Evolutionary conservation across 2,329 filamentous ascomycete species (phyloP), one percentile per base, ranked within the genome.

Genomic region (Incumbomyces delicatus): DNA sequence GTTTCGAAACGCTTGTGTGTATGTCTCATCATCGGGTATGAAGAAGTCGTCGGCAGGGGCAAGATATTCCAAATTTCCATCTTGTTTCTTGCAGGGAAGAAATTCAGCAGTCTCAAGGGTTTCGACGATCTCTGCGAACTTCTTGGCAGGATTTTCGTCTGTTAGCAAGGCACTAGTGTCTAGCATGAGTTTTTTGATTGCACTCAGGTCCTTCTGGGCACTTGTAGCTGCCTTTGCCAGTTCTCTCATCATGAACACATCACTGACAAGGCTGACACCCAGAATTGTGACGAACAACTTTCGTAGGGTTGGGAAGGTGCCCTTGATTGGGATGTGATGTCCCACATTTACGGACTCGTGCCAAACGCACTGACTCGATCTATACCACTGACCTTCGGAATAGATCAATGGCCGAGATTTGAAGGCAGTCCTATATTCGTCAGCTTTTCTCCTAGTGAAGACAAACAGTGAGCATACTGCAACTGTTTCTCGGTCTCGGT

Each of bases 161-260:
- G 42, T 44, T n/a, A 51, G 35, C 14, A 51, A n/a, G 42, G 39
- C 14, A 20, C 47, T 44, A 27, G 49, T 44, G n/a, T 33, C 30
- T 13, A 51, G 22, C 49, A 51, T 51, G 20, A 51, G 49, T 27
- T 27, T 35, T 31, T 46, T 41, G 38, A 49, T 48, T 5, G 38
- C 29, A 13, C 37, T 36, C 35, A 38, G 16, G 12, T 32, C 38
- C 37, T 51, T 51, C 33, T 31, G n/a, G 6, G 18, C 12, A 6
- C 32, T 41, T 30, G 41, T 38, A 11, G 49, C 49, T 34, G 49
- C 49, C 27, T 29, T 29, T 18, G 22, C 38, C 14, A 51, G 43
- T 35, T 51, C 31, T 22, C 46, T 49, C 47, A 51, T 49, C 47
- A 51, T 46, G 42, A 49, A 49, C 27, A 32, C 33, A 35, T 33